phyloP scores from a whole-genome alignment of 2,329 filamentous ascomycete genomes.

The Hypocrella siamensis region DNA sequence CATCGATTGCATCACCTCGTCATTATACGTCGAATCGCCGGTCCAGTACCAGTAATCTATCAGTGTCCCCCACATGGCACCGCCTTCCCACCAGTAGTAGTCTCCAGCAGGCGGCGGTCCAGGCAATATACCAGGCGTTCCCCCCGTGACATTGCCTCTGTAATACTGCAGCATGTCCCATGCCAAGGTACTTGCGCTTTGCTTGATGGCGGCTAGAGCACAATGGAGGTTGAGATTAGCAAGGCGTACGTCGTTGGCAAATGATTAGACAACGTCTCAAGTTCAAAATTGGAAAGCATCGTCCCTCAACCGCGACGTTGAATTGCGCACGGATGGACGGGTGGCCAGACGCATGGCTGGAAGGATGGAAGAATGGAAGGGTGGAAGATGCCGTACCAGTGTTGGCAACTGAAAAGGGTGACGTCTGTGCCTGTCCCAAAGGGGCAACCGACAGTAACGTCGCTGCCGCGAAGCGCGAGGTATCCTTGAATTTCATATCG shows the following conservation, averaged over 20 bases:
- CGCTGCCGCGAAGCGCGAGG: slow-evolving; percentile 1
- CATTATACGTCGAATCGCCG: slow-evolving; percentile 42
- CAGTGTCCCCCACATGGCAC: slow-evolving; percentile 44
- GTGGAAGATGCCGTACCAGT: slow-evolving; percentile 3
- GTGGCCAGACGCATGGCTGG: no score
- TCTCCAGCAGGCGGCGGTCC: slow-evolving; percentile 27
- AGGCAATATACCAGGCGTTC: slow-evolving; percentile 30
- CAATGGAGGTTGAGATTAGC: not conserved
- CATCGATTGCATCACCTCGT: slow-evolving; percentile 32
- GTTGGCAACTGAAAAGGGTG: slow-evolving; percentile 3
- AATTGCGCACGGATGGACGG: no score
- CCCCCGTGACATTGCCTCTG: slow-evolving; percentile 26
- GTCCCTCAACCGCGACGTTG: no score
- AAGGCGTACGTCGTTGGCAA: not conserved
- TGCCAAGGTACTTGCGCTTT: slow-evolving; percentile 21
- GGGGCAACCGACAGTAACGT: slow-evolving; percentile 3
- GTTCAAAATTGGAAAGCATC: no score
- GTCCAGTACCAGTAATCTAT: slow-evolving; percentile 52
- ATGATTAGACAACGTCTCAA: no score
- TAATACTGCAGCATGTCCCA: slow-evolving; percentile 31
- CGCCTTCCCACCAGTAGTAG: slow-evolving; percentile 55
- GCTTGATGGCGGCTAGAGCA: slow-evolving; percentile 20
- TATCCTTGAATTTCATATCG: slow-evolving; percentile 5
- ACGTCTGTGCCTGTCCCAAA: slow-evolving; percentile 4
- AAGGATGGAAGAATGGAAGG: no score